phyloP scores from a whole-genome alignment of 1,284 basidiomycete genomes.

The Macrocybe sp. region DNA sequence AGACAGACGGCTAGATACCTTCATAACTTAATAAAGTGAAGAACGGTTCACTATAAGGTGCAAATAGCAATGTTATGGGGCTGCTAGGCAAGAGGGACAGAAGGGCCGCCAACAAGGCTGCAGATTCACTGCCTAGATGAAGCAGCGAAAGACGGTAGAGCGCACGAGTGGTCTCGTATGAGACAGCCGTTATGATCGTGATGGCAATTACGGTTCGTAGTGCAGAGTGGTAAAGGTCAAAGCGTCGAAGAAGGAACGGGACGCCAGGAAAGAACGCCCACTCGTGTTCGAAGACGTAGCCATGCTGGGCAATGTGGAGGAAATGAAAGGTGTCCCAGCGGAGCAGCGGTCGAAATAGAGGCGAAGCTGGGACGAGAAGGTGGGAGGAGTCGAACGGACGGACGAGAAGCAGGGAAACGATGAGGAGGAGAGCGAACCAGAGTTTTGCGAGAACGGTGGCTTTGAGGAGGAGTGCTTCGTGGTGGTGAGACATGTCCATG shows the following conservation, averaged over 20 bases:
- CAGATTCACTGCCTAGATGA: slow-evolving; percentile 42
- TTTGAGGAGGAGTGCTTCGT: neutral
- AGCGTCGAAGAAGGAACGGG: slow-evolving; percentile 46
- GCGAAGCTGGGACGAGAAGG: neutral
- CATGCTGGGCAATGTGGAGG: slow-evolving; percentile 54
- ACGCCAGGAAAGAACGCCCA: slow-evolving; percentile 86
- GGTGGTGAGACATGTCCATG: slow-evolving; percentile 9
- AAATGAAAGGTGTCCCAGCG: slow-evolving; percentile 94
- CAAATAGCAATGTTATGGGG: slow-evolving; percentile 66
- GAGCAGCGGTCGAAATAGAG: slow-evolving; percentile 39
- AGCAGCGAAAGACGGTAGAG: slow-evolving; percentile 63
- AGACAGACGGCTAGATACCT: slow-evolving; percentile 36
- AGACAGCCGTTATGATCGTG: slow-evolving; percentile 35
- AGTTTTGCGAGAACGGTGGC: slow-evolving; percentile 10
- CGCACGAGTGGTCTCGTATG: slow-evolving; percentile 41
- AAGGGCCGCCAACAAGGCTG: slow-evolving; percentile 54
- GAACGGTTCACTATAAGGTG: slow-evolving; percentile 82
- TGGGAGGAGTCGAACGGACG: slow-evolving; percentile 15
- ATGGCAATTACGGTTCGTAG: slow-evolving; percentile 11
- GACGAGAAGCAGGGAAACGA: slow-evolving; percentile 13
- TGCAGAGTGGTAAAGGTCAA: slow-evolving; percentile 22
- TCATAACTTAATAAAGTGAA: slow-evolving; percentile 77
- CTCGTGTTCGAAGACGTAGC: slow-evolving; percentile 77
- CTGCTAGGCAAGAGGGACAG: slow-evolving; percentile 82
- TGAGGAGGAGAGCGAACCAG: slow-evolving; percentile 14